Percentiles rank a stretch among this genome's conserved stretches.
phyloP scores from a whole-genome alignment of 139 green algal species.

The Axilococcus clingmanii region DNA sequence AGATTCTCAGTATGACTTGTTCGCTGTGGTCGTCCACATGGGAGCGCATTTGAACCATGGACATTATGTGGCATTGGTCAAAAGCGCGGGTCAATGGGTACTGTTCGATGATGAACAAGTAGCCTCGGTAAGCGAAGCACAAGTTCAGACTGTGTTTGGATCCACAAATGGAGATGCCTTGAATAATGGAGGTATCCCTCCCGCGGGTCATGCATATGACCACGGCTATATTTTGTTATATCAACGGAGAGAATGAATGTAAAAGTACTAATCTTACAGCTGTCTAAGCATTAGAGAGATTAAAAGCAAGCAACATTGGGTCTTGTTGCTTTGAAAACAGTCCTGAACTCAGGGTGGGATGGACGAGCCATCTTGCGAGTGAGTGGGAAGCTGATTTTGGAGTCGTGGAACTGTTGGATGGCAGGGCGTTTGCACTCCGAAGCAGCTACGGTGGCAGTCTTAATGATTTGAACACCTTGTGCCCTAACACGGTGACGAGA shows the following conservation, averaged over 20 bases:
- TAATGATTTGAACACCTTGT: constrained; percentile 86
- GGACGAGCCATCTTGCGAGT: constrained; percentile 52
- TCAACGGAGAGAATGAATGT: constrained; percentile 21
- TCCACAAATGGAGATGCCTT: constrained; percentile 40
- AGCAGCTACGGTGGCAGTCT: constrained; percentile 78
- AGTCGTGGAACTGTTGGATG: constrained; percentile 91
- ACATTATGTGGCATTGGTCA: constrained; percentile 93
- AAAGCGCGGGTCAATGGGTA: constrained; percentile 76
- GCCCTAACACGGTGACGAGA: constrained; percentile 86
- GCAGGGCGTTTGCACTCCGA: constrained; percentile 80
- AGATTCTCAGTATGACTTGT: constrained; percentile 72
- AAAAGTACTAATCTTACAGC: neutral
- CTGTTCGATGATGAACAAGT: constrained; percentile 90
- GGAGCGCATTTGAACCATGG: constrained; percentile 89
- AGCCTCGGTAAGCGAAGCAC: constrained; percentile 59
- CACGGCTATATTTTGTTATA: constrained; percentile 99
- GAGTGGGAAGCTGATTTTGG: constrained; percentile 90
- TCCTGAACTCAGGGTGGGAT: constrained; percentile 50
- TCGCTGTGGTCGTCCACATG: constrained; percentile 93
- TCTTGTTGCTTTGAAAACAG: constrained; percentile 78
- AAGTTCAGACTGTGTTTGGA: constrained; percentile 75
- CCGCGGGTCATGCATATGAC: constrained; percentile 36
- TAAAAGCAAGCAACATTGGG: constrained; percentile 73
- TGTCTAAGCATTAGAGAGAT: constrained; percentile 7
- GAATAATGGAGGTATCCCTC: neutral